phyloP scores from a whole-genome alignment of 345 rosid genomes.

The Aegle marmelos region DNA sequence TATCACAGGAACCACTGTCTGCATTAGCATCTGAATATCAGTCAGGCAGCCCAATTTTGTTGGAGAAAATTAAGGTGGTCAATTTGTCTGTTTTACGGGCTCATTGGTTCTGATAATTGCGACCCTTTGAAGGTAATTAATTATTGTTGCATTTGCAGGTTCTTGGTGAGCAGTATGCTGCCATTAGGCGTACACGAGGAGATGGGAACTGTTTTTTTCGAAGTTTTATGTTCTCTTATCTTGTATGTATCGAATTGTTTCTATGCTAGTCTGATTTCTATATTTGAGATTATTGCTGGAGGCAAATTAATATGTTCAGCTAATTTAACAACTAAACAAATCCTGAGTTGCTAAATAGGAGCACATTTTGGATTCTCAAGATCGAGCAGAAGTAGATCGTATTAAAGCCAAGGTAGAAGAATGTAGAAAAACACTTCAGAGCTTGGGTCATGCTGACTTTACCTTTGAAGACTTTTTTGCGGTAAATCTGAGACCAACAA shows the following conservation, averaged over 20 bases:
- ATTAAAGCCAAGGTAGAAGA: constrained; percentile 81
- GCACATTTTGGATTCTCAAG: constrained; percentile 79
- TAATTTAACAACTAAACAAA: constrained; percentile 12
- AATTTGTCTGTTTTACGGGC: neutral
- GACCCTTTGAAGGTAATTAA: neutral
- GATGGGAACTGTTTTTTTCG: constrained; percentile 99
- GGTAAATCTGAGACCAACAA: constrained; percentile 38
- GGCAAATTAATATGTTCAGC: constrained; percentile 1
- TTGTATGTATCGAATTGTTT: constrained; percentile 45
- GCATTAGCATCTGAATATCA: constrained; percentile 80
- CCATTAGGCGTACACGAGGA: constrained; percentile 88
- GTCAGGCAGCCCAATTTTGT: constrained; percentile 83
- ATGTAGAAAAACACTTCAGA: constrained; percentile 85
- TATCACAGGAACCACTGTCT: constrained; percentile 79
- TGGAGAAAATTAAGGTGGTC: constrained; percentile 87
- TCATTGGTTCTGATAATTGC: neutral
- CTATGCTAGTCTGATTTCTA: neutral
- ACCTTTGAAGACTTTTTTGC: constrained; percentile 97
- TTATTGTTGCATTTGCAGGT: constrained; percentile 38
- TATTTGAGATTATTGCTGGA: constrained; percentile 10
- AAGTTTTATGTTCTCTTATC: constrained; percentile 94
- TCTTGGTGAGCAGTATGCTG: constrained; percentile 63
- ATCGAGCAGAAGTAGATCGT: constrained; percentile 77
- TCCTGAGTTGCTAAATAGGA: constrained; percentile 47
- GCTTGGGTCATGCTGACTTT: constrained; percentile 86